A percentile compares a stretch with the other conserved stretches of the same genome.
Evolutionary conservation across 2,329 filamentous ascomycete species (phyloP).

Genomic region (Pseudocercospora fuligena): DNA sequence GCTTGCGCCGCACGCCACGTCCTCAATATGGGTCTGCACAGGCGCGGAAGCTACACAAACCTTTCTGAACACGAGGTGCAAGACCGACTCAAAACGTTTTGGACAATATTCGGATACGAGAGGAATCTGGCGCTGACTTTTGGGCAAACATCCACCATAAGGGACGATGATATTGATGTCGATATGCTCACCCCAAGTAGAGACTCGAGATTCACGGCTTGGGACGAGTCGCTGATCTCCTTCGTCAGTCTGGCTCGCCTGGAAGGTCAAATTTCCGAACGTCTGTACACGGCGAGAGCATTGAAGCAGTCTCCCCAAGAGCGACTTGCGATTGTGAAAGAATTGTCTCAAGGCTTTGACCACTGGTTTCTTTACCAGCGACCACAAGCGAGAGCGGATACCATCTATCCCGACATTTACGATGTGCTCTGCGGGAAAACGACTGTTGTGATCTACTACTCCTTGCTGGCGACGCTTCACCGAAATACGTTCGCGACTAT

Average conservation of each 20-base stretch:
- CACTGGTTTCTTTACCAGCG: background rate
- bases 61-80: constrained; percentile 7
- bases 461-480: constrained; percentile 20
- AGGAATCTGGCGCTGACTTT: constrained; percentile 17
- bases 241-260: constrained; percentile 1
- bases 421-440: constrained; percentile 14
- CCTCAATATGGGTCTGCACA: constrained; percentile 18
- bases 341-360: constrained; percentile 11
- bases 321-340: constrained; percentile 15
- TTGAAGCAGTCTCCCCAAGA: constrained; percentile 17
- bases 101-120: constrained; percentile 19
- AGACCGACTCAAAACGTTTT: constrained; percentile 13
- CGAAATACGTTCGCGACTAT: constrained; percentile 16
- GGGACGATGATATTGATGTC: constrained; percentile 22
- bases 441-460: constrained; percentile 17
- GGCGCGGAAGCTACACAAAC: constrained; percentile 6
- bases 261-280: constrained; percentile 20
- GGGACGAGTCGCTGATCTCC: constrained; percentile 15
- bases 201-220: constrained; percentile 10
- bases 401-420: constrained; percentile 15
- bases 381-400: constrained; percentile 2
- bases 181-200: constrained; percentile 3
- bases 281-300: constrained; percentile 20
- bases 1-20: constrained; percentile 17
- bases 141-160: constrained; percentile 19